phyloP scores from a whole-genome alignment of 2,329 filamentous ascomycete genomes.

The Arthrinium puccinioides region DNA sequence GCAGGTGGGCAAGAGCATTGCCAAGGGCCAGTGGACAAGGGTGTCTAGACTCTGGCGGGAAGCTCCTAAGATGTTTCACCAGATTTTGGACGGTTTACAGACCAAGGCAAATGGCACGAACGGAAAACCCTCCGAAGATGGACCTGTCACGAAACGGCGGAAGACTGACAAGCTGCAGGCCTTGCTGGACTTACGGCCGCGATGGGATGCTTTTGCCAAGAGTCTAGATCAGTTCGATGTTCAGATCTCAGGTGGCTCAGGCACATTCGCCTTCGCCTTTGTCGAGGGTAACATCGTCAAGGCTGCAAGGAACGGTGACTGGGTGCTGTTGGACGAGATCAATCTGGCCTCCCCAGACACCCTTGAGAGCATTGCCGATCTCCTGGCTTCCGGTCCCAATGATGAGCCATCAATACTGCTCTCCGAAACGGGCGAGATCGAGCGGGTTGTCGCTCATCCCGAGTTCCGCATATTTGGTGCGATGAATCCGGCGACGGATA shows the following conservation, averaged over 20 bases:
- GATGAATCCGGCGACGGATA: constrained; percentile 98
- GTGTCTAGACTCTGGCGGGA: constrained; percentile 83
- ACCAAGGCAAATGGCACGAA: constrained; percentile 31
- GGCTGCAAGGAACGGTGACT: constrained; percentile 91
- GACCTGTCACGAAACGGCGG: constrained; percentile 63
- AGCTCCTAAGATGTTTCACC: constrained; percentile 79
- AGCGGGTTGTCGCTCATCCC: constrained; percentile 81
- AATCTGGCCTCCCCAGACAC: constrained; percentile 94
- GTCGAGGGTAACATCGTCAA: constrained; percentile 94
- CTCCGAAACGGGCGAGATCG: constrained; percentile 88
- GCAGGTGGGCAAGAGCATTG: constrained; percentile 70
- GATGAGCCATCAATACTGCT: constrained; percentile 76
- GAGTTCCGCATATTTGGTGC: constrained; percentile 95
- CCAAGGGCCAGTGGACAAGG: constrained; percentile 79
- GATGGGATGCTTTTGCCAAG: constrained; percentile 75
- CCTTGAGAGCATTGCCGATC: constrained; percentile 83
- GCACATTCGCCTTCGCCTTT: constrained; percentile 87
- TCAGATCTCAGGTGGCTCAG: constrained; percentile 65
- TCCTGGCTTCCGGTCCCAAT: constrained; percentile 67
- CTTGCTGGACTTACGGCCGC: constrained; percentile 47
- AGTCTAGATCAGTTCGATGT: constrained; percentile 73
- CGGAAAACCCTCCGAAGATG: constrained; percentile 29
- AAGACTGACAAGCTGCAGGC: constrained; percentile 62
- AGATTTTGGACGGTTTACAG: constrained; percentile 51
- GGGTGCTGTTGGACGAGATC: constrained; percentile 95